phyloP scores from a whole-genome alignment of 768 basidiomycete genomes.

The Hortiboletus flavorubellus region DNA sequence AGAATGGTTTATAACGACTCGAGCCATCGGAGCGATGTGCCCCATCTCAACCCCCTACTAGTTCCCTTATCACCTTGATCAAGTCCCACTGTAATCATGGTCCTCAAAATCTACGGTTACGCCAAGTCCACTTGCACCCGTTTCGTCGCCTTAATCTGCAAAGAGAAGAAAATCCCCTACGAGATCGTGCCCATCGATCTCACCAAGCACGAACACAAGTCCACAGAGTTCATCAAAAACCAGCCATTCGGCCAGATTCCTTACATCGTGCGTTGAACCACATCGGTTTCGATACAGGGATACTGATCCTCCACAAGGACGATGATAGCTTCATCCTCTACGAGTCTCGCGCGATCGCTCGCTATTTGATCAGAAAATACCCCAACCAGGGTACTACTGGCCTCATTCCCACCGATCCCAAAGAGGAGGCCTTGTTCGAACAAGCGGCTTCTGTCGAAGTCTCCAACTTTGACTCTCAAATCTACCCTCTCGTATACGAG shows the following conservation, averaged over 20 bases:
- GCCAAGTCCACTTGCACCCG: conserved; percentile 45
- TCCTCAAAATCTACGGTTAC: conserved; percentile 36
- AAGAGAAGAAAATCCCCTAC: conserved; percentile 57
- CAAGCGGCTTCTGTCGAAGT: conserved; percentile 44
- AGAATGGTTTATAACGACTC: too few species aligned
- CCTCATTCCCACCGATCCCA: conserved; percentile 46
- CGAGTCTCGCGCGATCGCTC: conserved; percentile 58
- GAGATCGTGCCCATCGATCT: conserved; percentile 46
- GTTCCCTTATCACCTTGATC: not conserved
- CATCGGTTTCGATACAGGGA: not conserved
- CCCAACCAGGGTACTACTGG: conserved; percentile 42
- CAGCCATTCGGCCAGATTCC: conserved; percentile 63
- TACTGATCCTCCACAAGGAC: conserved; percentile 31
- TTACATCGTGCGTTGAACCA: conserved; percentile 32
- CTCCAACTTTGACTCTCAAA: conserved; percentile 47
- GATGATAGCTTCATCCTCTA: conserved; percentile 64
- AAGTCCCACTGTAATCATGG: conserved; percentile 23
- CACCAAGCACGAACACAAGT: conserved; percentile 44
- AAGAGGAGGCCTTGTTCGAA: conserved; percentile 32
- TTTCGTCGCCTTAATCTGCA: conserved; percentile 48
- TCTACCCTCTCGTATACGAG: conserved; percentile 41
- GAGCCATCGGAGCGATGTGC: not conserved
- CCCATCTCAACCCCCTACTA: not conserved
- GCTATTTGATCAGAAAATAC: conserved; percentile 58
- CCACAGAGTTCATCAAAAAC: conserved; percentile 37